These are phyloP conservation scores for Nannochloropsis gaditana DNA, from an alignment of 108 stramenopile genomes.

Conservation along the genomic window DNA sequence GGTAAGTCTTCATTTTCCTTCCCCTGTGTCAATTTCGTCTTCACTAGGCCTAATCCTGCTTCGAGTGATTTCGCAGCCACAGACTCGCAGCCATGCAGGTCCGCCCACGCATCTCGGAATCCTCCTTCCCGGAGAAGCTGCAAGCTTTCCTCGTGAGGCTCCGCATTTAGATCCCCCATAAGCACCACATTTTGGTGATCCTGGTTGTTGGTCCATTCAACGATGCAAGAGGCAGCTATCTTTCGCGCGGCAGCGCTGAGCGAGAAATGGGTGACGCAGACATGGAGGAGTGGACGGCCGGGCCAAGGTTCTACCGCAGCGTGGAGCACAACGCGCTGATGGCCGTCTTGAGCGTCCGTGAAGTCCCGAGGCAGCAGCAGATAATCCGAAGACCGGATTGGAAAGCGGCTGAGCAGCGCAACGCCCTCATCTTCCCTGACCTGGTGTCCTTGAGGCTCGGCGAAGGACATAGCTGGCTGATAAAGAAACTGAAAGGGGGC, in stretches of 20 bases:
- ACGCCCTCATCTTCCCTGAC: neutral
- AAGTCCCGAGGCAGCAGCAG: neutral
- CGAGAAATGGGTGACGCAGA: neutral
- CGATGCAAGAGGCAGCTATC: neutral
- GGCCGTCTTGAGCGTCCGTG: neutral
- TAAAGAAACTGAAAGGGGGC: neutral
- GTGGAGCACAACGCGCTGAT: constrained; percentile 16
- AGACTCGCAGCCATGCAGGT: neutral
- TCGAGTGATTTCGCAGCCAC: neutral
- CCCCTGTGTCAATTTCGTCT: neutral
- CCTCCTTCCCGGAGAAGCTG: neutral
- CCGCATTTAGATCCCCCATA: neutral
- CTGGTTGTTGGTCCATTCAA: neutral
- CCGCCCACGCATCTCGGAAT: neutral
- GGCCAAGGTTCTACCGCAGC: neutral
- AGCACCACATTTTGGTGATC: constrained; percentile 1
- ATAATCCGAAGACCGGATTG: neutral
- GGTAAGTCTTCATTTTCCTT: neutral
- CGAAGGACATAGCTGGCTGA: constrained; percentile 14
- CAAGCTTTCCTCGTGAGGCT: constrained; percentile 1
- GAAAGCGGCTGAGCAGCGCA: neutral
- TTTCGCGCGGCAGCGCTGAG: neutral
- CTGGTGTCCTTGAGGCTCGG: neutral
- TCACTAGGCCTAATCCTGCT: neutral
- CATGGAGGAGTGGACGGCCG: neutral